Percentiles rank a stretch among this genome's conserved stretches.
phyloP scores from a whole-genome alignment of 1,284 basidiomycete genomes.

The Apiotrichum montevideense region DNA sequence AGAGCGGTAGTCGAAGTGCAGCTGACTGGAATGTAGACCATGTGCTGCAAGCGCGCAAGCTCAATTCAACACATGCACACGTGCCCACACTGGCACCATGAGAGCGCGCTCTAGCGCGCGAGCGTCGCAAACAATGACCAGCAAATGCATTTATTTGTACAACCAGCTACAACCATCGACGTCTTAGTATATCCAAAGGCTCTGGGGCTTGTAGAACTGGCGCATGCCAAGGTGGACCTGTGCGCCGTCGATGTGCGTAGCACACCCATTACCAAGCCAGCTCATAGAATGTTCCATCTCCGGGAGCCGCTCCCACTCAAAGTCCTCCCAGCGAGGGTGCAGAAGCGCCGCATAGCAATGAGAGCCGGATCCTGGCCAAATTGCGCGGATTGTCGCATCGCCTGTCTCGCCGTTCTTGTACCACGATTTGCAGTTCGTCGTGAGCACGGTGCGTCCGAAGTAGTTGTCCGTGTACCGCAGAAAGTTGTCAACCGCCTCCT shows the following conservation, averaged over 20 bases:
- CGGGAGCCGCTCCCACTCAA: conserved; percentile 10
- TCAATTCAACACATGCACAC: no score
- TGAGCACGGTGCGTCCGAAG: conserved; percentile 24
- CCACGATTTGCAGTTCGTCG: conserved; percentile 26
- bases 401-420: conserved; percentile 20
- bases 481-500: conserved; percentile 30
- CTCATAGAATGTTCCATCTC: conserved; percentile 4
- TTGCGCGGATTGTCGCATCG: conserved; percentile 15
- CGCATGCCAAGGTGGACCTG: conserved; percentile 3
- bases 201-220: conserved; percentile 4
- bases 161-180: no score
- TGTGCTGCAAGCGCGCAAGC: no score
- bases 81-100: no score
- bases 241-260: conserved; percentile 1
- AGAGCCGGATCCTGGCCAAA: conserved; percentile 21
- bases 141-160: no score
- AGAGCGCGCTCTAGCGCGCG: no score
- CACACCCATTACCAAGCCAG: conserved; percentile 10
- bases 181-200: no score
- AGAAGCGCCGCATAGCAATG: conserved; percentile 22
- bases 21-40: no score
- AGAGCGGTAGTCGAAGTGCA: no score
- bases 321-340: conserved; percentile 38
- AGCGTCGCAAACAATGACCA: no score
- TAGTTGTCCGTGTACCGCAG: conserved; percentile 27